Conservation (phyloP, 306 rosid species). For the Cucurbita pepo region DNA sequence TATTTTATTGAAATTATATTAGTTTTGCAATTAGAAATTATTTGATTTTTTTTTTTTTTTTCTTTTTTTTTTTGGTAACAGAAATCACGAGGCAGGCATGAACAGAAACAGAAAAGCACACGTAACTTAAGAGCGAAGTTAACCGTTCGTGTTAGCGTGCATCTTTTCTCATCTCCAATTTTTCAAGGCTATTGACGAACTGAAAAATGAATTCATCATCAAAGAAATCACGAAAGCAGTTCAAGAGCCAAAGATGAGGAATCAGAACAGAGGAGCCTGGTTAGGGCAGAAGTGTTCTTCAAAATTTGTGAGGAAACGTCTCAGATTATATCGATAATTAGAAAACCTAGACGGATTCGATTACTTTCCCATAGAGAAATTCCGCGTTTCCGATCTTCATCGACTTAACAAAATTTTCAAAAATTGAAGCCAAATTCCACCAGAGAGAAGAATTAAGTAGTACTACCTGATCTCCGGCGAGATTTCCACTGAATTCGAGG, state of each 20-base stretch:
- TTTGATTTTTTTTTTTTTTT: too few relatives aligned
- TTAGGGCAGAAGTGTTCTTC: background rate
- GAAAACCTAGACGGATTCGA: background rate
- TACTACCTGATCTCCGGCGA: slow-evolving; percentile 71
- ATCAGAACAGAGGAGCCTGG: background rate
- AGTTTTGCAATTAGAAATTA: too few relatives aligned
- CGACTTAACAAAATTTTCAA: background rate
- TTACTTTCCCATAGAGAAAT: background rate
- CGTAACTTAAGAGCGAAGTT: slow-evolving; percentile 20
- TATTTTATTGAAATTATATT: too few relatives aligned
- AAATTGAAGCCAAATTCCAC: background rate
- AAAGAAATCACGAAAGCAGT: background rate
- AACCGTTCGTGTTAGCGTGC: background rate
- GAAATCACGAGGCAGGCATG: background rate
- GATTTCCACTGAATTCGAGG: slow-evolving; percentile 73
- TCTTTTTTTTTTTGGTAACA: background rate
- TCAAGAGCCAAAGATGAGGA: background rate
- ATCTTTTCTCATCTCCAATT: background rate
- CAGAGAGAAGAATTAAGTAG: background rate
- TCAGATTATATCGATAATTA: background rate
- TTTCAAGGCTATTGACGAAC: background rate
- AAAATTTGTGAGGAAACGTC: background rate
- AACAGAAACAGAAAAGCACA: background rate
- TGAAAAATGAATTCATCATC: background rate
- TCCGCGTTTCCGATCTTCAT: background rate